Evolutionary conservation across 352 stramenopile species (phyloP).

Genomic region (Aphanomyces euteiches): DNA sequence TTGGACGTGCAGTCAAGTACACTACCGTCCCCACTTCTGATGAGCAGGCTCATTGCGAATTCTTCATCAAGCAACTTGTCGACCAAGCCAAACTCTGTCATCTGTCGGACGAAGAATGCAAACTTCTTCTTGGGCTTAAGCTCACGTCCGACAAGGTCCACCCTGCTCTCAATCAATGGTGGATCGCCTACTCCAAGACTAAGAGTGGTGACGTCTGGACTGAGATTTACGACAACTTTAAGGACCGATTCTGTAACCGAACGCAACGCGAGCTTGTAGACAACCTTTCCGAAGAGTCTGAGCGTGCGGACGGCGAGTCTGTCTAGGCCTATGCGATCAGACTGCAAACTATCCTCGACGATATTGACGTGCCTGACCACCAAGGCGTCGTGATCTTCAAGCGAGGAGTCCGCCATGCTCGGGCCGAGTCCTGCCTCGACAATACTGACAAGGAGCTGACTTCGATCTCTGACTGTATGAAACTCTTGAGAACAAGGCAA

Average conservation of each 20-base stretch:
- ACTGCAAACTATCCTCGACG: not conserved
- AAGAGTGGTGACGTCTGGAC: slow-evolving; percentile 3
- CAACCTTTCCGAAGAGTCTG: not conserved
- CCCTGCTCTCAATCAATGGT: not conserved
- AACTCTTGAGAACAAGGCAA: not conserved
- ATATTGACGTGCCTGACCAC: not conserved
- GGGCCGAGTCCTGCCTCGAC: not conserved
- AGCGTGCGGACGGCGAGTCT: not conserved
- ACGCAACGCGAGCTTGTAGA: not conserved
- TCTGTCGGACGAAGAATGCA: not conserved
- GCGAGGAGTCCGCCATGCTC: not conserved
- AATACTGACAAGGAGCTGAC: slow-evolving; percentile 6
- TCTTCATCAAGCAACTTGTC: slow-evolving; percentile 6
- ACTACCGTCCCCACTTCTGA: not conserved
- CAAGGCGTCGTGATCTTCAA: slow-evolving; percentile 4
- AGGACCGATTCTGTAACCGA: not conserved
- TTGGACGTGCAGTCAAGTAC: not conserved
- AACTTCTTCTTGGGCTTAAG: slow-evolving; percentile 4
- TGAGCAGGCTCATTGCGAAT: not conserved
- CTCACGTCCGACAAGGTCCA: not conserved
- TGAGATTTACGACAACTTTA: slow-evolving; percentile 4
- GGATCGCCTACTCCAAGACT: slow-evolving; percentile 7
- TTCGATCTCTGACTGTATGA: not conserved
- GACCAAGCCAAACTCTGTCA: not conserved
- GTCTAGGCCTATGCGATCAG: not conserved